Conservation (phyloP, 371 early-diverging fungal genomes). For the Mucor racemosus region DNA sequence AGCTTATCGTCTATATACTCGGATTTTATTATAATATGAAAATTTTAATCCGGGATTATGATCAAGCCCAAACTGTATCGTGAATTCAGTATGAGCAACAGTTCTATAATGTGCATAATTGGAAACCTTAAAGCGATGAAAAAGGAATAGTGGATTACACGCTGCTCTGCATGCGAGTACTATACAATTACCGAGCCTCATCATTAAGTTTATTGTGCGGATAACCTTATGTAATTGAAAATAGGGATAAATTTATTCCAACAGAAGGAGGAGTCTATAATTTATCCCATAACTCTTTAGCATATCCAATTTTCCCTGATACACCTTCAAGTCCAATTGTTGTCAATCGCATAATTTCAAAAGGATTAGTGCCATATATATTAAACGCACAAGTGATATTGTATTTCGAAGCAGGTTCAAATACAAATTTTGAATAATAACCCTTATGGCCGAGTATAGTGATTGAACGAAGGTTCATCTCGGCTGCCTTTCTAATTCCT, state of each 20-base stretch:
- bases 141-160: background rate
- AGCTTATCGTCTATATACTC: background rate
- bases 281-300: background rate
- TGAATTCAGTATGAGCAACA: background rate
- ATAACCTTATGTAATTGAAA: constrained; percentile 3
- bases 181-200: background rate
- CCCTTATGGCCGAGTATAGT: background rate
- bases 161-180: background rate
- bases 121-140: background rate
- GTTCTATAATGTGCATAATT: background rate
- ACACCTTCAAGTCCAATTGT: no score
- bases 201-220: background rate
- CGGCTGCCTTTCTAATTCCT: background rate
- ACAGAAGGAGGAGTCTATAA: background rate
- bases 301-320: background rate
- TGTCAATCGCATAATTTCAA: background rate
- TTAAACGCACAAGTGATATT: background rate
- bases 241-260: background rate
- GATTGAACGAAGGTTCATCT: background rate
- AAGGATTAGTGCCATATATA: background rate
- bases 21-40: background rate
- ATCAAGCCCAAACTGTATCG: background rate
- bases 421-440: background rate
- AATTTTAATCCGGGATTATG: background rate
- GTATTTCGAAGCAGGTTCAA: background rate